Evolutionary conservation across 1,284 basidiomycete species (phyloP), one percentile per base, ranked within the genome.

Genomic region (Papiliotrema nemorosa): DNA sequence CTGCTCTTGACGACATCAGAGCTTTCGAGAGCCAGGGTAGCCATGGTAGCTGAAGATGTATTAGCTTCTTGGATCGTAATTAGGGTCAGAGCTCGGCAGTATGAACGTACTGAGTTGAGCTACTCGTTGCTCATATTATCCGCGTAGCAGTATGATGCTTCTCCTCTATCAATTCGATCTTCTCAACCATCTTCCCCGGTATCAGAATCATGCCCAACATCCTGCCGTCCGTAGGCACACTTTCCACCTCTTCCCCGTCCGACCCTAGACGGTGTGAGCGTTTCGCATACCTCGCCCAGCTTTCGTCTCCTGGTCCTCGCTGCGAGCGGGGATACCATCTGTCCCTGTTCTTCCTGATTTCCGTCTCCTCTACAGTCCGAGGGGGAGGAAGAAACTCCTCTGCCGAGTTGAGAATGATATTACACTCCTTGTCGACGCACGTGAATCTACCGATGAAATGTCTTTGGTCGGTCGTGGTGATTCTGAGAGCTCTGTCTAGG

Each of bases 351-450:
- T 36, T 13, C 24, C 48, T 34, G 16, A 20, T 7, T 14, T 5
- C 21, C 6, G 3, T 18, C 25, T 49, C 48, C 22, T 34, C 31
- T 6, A 6, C 18, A 10, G 39, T 43, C 26, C 18, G 3, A 5
- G 48, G 48, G 5, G 18, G 25, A 18, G 48, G 16, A 6, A 5
- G 41, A 34, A 49, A 49, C 26, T 49, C 48, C 31, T 49, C 48
- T 10, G 40, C 31, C 14, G 41, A 16, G 12, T 12, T 31, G n/a
- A 49, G 33, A 13, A 49, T 26, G 41, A 49, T 25, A 25, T 49
- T 49, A 9, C 18, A 5, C 12, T 35, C 3, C 3, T 16, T 12
- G 41, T 49, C 48, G 18, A 33, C 27, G 25, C 48, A 49, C 31
- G 18, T 42, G 41, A 49, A 49, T 9, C 37, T 9, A 26, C 48